Percentiles rank a stretch among this genome's conserved stretches.
These are phyloP conservation scores for Lecanosticta acicola DNA, from an alignment of 2,329 filamentous ascomycete genomes.

Conservation along the genomic window DNA sequence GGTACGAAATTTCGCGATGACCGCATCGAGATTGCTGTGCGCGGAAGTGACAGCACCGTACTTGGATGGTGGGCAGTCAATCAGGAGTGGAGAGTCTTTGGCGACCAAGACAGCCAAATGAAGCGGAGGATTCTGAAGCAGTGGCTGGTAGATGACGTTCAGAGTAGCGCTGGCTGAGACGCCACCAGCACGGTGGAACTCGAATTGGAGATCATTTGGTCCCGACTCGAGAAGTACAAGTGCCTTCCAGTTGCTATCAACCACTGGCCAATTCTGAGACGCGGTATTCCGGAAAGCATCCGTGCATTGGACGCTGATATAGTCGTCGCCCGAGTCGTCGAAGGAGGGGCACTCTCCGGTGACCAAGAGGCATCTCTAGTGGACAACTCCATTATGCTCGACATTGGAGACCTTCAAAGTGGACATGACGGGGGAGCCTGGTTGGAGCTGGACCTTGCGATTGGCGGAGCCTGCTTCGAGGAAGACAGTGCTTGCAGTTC, in stretches of 20 bases:
- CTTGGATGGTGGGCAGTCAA: slow-evolving; percentile 30
- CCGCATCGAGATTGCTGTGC: slow-evolving; percentile 29
- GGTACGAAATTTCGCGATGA: slow-evolving; percentile 32
- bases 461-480: not conserved
- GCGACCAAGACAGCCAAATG: slow-evolving; percentile 33
- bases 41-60: slow-evolving; percentile 24
- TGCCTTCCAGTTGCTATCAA: slow-evolving; percentile 31
- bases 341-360: slow-evolving; percentile 23
- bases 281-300: slow-evolving; percentile 21
- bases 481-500: slow-evolving; percentile 2
- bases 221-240: slow-evolving; percentile 30
- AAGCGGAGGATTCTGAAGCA: slow-evolving; percentile 31
- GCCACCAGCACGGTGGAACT: slow-evolving; percentile 22
- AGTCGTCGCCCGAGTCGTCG: slow-evolving; percentile 19
- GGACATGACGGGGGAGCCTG: not conserved
- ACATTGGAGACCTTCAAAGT: slow-evolving; percentile 18
- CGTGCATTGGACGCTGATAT: slow-evolving; percentile 19
- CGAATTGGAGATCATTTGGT: slow-evolving; percentile 21
- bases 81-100: slow-evolving; percentile 30
- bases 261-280: slow-evolving; percentile 32
- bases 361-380: slow-evolving; percentile 31
- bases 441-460: not conserved
- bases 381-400: slow-evolving; percentile 27
- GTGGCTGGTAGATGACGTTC: slow-evolving; percentile 27
- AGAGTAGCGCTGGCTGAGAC: slow-evolving; percentile 8